Evolutionary conservation across 768 basidiomycete genomes (phyloP), one percentile per base, ranked within the genome.

Genomic region (Lactarius pseudohatsudake): DNA sequence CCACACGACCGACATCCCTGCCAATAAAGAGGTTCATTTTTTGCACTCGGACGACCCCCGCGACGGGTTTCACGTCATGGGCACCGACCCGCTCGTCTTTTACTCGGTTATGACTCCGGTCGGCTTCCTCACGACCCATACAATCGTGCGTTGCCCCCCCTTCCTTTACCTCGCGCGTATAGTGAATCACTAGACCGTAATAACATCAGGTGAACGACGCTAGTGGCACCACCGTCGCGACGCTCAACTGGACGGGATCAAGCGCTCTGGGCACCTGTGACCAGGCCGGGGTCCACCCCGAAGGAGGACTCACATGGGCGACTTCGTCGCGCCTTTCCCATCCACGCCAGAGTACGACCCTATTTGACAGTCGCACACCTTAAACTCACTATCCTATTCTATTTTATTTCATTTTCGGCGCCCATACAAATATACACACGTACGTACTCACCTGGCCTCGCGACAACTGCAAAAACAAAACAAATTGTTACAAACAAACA

Each of bases 41-140:
- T 87, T 87, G 57, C 86, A 88, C 63, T 79, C 79, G 73, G 86
- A 87, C 75, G 83, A 91, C 77, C 88, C 89, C 55, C 84, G 88
- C 62, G 72, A 83, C 64, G 81, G 80, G 65, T 88, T 86, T 73
- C 81, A 85, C 65, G 77, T 90, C 77, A 89, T 90, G 70, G 87
- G 89, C 47, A 85, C 84, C 75, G 78, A 77, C 38, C 81, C 79
- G 69, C 83, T 83, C 0, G 76, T 89, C 71, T 88, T 84, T 77
- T 84, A 86, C 74, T 84, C 81, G 72, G 90, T 91, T 75, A 84
- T 87, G 73, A 91, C 89, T 13, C 77, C 80, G 61, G 77, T 81
- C 66, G 78, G 71, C 73, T 54, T 62, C 61, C 69, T 61, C 40
- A 71, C 70, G 69, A 78, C 81, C 43, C 77, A 79, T 65, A 87